phyloP scores from a whole-genome alignment of 2,329 filamentous ascomycete genomes.

The Ophiocordyceps polyrhachis-furcata region DNA sequence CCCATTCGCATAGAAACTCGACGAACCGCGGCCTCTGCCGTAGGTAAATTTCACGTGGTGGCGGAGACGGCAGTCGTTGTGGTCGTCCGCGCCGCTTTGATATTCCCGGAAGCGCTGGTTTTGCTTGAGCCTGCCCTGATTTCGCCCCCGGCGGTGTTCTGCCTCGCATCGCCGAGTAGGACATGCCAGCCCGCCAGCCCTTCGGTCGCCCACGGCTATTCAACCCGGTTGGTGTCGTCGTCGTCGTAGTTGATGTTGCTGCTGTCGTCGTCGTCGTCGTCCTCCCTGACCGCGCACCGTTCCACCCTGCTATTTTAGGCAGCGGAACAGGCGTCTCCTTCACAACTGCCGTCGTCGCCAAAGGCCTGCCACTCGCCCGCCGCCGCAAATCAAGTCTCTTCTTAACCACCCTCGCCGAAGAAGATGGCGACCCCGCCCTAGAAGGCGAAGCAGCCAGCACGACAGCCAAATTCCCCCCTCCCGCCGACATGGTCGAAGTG shows the following conservation, averaged over 20 bases:
- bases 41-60: constrained; percentile 22
- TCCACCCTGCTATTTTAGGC: constrained; percentile 1
- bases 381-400: constrained; percentile 5
- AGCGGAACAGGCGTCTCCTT: constrained; percentile 4
- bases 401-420: constrained; percentile 1
- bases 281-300: background rate
- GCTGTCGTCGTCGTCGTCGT: background rate
- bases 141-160: background rate
- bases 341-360: background rate
- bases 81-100: constrained; percentile 24
- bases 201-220: constrained; percentile 24
- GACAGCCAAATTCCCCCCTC: constrained; percentile 5
- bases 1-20: constrained; percentile 42
- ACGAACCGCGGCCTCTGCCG: constrained; percentile 23
- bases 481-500: background rate
- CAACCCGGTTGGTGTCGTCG: background rate
- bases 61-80: constrained; percentile 18
- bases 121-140: constrained; percentile 10
- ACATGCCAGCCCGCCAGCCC: constrained; percentile 19
- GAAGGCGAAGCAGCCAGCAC: constrained; percentile 5
- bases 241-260: background rate
- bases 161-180: constrained; percentile 9
- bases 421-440: background rate
- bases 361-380: background rate
- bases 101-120: constrained; percentile 7